A percentile compares a stretch with the other conserved stretches of the same genome.
phyloP scores from a whole-genome alignment of 2,329 filamentous ascomycete species.

The Blastomyces emzantsi region DNA sequence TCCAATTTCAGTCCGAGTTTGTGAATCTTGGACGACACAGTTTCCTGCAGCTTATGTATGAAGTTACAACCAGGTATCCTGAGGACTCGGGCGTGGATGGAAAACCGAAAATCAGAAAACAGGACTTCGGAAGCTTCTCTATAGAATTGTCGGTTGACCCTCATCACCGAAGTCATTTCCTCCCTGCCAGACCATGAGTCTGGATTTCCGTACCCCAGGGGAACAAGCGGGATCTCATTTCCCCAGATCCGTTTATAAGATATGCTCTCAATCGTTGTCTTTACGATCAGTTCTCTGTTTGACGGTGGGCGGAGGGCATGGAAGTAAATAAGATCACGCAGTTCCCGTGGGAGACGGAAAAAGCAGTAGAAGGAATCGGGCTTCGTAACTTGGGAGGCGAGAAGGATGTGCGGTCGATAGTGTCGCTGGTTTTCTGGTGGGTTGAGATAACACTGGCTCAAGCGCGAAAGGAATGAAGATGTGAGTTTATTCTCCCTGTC shows the following conservation, averaged over 20 bases:
- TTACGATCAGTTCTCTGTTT: background rate
- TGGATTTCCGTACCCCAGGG: background rate
- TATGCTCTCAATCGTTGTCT: background rate
- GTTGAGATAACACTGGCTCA: conserved; percentile 1
- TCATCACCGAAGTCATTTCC: background rate
- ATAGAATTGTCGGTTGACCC: conserved; percentile 1
- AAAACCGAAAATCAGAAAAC: conserved; percentile 2
- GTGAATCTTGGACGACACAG: background rate
- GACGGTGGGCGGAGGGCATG: background rate
- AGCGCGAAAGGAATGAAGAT: background rate
- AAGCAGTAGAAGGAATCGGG: conserved; percentile 1
- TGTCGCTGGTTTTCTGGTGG: conserved; percentile 5
- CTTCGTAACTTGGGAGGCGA: background rate
- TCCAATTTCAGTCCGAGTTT: background rate
- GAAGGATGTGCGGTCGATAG: background rate
- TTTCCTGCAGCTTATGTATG: background rate
- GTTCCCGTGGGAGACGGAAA: background rate
- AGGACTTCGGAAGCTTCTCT: background rate
- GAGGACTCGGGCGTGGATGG: background rate
- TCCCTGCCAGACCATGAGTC: conserved; percentile 3
- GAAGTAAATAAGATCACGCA: conserved; percentile 1
- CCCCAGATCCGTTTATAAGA: background rate
- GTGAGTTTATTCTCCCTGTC: background rate
- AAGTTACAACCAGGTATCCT: background rate
- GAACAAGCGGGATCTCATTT: background rate